phyloP scores from a whole-genome alignment of 2,329 filamentous ascomycete genomes.

The Colletotrichum musae region DNA sequence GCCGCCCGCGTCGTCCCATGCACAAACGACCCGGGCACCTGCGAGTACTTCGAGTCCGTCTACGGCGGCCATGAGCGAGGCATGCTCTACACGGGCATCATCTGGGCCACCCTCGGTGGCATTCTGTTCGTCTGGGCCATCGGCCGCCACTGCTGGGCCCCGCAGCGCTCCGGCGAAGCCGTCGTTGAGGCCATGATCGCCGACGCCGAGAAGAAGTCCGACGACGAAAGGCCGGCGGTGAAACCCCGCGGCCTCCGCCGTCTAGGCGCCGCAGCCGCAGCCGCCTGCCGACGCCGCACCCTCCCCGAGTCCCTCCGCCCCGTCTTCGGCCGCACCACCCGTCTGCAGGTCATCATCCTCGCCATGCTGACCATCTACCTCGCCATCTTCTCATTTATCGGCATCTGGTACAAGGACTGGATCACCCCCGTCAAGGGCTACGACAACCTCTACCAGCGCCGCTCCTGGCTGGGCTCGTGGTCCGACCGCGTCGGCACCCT shows the following conservation, averaged over 20 bases:
- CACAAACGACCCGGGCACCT: conserved; percentile 62
- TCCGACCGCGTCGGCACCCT: conserved; percentile 78
- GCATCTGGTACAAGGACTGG: conserved; percentile 79
- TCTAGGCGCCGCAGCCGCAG: not conserved
- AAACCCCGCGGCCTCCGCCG: not conserved
- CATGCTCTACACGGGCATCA: conserved; percentile 65
- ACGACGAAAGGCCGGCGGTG: conserved; percentile 38
- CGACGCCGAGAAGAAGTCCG: not conserved
- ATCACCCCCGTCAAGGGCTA: conserved; percentile 75
- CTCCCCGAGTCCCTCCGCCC: conserved; percentile 71
- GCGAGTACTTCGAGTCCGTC: conserved; percentile 66
- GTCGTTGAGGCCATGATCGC: not conserved
- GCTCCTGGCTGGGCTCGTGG: conserved; percentile 77
- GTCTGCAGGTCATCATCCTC: conserved; percentile 77
- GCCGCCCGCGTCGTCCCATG: conserved; percentile 61
- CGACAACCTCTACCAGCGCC: conserved; percentile 72
- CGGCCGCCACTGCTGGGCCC: conserved; percentile 43
- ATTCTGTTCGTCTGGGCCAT: conserved; percentile 61
- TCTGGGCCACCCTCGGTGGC: conserved; percentile 63
- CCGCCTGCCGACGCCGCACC: conserved; percentile 57
- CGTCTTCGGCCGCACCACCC: conserved; percentile 77
- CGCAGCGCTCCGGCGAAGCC: not conserved
- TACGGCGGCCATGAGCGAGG: conserved; percentile 64
- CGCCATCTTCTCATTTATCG: conserved; percentile 77
- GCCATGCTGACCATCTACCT: conserved; percentile 73